These are phyloP conservation scores for Arabidopsis arenosa DNA, from an alignment of 345 rosid species.

Conservation along the genomic window DNA sequence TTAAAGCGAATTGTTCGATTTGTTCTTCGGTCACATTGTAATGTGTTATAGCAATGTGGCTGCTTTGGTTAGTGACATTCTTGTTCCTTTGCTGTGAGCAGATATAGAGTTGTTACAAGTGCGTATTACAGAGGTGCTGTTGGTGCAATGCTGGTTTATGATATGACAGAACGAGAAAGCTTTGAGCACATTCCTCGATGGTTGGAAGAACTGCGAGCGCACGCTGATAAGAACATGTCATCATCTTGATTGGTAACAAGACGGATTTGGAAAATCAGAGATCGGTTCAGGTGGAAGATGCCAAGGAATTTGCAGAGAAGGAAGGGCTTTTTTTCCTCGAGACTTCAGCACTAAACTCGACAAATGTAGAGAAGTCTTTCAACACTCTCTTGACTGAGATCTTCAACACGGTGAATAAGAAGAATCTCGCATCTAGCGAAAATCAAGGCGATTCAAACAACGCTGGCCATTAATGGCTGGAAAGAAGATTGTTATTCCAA, in stretches of 20 bases:
- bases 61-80: conserved; percentile 6
- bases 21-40: not conserved
- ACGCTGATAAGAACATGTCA: conserved; percentile 72
- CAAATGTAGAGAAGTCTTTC: conserved; percentile 67
- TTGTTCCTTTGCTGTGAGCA: conserved; percentile 29
- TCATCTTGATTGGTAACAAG: conserved; percentile 68
- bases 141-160: conserved; percentile 75
- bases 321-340: conserved; percentile 75
- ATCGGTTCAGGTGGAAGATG: conserved; percentile 59
- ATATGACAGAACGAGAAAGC: conserved; percentile 61
- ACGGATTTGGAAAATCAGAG: conserved; percentile 62
- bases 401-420: conserved; percentile 66
- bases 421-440: conserved; percentile 46
- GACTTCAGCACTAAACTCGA: conserved; percentile 66
- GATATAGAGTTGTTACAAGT: conserved; percentile 72
- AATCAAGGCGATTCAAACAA: too few relatives aligned
- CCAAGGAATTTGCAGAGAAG: conserved; percentile 70
- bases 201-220: conserved; percentile 70
- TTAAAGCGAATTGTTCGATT: not conserved
- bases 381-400: conserved; percentile 70
- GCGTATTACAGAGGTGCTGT: conserved; percentile 76
- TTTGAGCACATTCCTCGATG: conserved; percentile 78
- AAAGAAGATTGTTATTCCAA: too few relatives aligned
- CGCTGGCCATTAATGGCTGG: too few relatives aligned
- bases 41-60: not conserved